Conservation (phyloP, 2,329 filamentous ascomycete species). For the Colletotrichum sp. region DNA sequence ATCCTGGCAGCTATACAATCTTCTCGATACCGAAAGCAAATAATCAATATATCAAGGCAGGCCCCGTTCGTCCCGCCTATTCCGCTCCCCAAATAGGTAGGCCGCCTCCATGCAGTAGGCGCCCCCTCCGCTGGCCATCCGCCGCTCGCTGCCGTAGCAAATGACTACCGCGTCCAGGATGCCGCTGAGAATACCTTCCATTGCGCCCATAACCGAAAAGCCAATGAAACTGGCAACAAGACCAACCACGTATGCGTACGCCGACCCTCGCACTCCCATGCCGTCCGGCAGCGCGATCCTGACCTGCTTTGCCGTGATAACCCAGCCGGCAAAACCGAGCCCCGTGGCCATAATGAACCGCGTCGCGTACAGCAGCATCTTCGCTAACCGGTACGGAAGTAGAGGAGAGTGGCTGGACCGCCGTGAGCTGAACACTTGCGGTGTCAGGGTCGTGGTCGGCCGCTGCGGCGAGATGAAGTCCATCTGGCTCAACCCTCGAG, state of each 20-base stretch:
- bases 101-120: conserved; percentile 93
- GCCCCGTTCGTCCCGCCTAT: conserved; percentile 37
- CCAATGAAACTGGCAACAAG: conserved; percentile 93
- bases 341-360: conserved; percentile 89
- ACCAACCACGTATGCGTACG: conserved; percentile 94
- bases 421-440: conserved; percentile 50
- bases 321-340: conserved; percentile 95
- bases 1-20: neutral
- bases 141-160: conserved; percentile 91
- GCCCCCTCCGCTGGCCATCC: conserved; percentile 68
- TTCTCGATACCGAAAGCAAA: neutral
- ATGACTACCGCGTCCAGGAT: conserved; percentile 89
- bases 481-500: conserved; percentile 81
- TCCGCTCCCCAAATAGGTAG: conserved; percentile 79
- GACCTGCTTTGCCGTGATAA: conserved; percentile 84
- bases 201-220: conserved; percentile 89
- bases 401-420: conserved; percentile 46
- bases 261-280: conserved; percentile 71
- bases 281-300: conserved; percentile 62
- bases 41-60: conserved; percentile 15
- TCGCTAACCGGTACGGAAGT: conserved; percentile 89
- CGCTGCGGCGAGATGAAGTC: conserved; percentile 76
- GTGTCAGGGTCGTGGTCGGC: conserved; percentile 75
- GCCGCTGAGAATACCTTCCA: conserved; percentile 86
- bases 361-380: conserved; percentile 88